Percentiles rank a stretch among this genome's conserved stretches.
Evolutionary conservation across 1,284 basidiomycete genomes (phyloP).

Genomic region (Cryptococcus depauperatus): DNA sequence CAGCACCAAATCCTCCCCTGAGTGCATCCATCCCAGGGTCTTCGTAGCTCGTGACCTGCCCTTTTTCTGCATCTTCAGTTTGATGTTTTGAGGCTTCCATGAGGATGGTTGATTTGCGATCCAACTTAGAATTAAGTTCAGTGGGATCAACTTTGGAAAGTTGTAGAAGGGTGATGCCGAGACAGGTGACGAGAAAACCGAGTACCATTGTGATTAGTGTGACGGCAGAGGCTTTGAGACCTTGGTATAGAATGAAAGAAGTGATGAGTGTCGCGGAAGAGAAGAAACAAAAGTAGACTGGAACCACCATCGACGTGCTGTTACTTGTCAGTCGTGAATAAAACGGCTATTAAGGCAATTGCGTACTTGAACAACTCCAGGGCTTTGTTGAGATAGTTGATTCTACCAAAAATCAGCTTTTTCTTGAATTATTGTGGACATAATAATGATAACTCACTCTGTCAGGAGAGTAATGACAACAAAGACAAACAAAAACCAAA

Average conservation of each 20-base stretch:
- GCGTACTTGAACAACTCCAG: slow-evolving; percentile 78
- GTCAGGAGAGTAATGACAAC: slow-evolving; percentile 63
- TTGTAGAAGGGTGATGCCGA: slow-evolving; percentile 86
- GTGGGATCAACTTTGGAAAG: slow-evolving; percentile 64
- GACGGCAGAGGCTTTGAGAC: slow-evolving; percentile 63
- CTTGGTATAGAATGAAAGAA: slow-evolving; percentile 81
- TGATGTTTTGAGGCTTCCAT: slow-evolving; percentile 63
- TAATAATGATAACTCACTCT: slow-evolving; percentile 19
- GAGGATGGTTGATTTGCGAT: slow-evolving; percentile 74
- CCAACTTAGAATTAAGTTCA: slow-evolving; percentile 57
- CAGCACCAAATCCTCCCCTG: slow-evolving; percentile 76
- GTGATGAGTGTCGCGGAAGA: slow-evolving; percentile 84
- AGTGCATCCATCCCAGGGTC: slow-evolving; percentile 74
- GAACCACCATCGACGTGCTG: slow-evolving; percentile 65
- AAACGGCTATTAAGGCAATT: slow-evolving; percentile 50
- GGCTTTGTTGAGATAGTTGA: slow-evolving; percentile 94
- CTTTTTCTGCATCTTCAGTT: slow-evolving; percentile 52
- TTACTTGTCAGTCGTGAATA: slow-evolving; percentile 6
- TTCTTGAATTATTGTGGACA: not conserved
- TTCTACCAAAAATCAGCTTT: slow-evolving; percentile 47
- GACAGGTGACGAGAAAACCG: slow-evolving; percentile 62
- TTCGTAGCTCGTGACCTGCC: slow-evolving; percentile 38
- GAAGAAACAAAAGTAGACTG: slow-evolving; percentile 58
- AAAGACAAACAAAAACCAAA: slow-evolving; percentile 78
- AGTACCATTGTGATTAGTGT: slow-evolving; percentile 81